Evolutionary conservation across 2,329 filamentous ascomycete species (phyloP), one percentile per base, ranked within the genome.

Genomic region (Fusarium tjaetaba): DNA sequence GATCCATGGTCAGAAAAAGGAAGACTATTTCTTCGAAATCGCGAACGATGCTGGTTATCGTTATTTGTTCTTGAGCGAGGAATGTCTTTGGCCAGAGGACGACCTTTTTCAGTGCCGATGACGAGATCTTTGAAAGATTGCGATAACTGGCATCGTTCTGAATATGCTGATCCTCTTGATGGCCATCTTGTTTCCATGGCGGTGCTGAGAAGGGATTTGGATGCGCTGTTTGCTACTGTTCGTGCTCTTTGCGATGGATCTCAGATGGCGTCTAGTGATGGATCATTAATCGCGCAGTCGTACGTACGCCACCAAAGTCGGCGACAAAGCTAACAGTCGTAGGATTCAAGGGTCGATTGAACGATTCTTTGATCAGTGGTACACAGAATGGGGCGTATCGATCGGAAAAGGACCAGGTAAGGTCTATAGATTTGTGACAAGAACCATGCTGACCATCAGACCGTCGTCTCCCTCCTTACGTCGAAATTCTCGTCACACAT

Each of bases 401-500:
- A 89, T 90, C 61, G 86, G 87, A 41, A 86, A 85, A 52, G 87
- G 86, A 13, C 86, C 85, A 71, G 83, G 87, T 87, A 80, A 76
- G 51, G 9, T n/a, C 0, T 4, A 14, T 26, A 0, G 11, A 5
- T 10, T 2, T 14, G 0, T 1, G 5, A 11, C 20, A 30, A 4
- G 6, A 14, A 39, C 4, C 22, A 34, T 5, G 28, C 72, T 69
- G 16, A 65, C 76, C 66, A 7, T 30, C 2, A 85, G 86, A 89
- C 59, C 84, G 85, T 22, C 85, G 85, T 4, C 85, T 94, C 2
- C 92, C 92, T 0, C 91, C 92, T 0, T 94, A 94, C 70, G 92
- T 94, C 32, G 92, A 94, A 66, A 94, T 94, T 59, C 85, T 94
- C 7, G 90, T 93, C 43, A 92, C 89, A 0, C 92, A 94, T 73